Base-by-base conservation (phyloP, 345 rosid genomes). In the Cochlearia excelsa region DNA sequence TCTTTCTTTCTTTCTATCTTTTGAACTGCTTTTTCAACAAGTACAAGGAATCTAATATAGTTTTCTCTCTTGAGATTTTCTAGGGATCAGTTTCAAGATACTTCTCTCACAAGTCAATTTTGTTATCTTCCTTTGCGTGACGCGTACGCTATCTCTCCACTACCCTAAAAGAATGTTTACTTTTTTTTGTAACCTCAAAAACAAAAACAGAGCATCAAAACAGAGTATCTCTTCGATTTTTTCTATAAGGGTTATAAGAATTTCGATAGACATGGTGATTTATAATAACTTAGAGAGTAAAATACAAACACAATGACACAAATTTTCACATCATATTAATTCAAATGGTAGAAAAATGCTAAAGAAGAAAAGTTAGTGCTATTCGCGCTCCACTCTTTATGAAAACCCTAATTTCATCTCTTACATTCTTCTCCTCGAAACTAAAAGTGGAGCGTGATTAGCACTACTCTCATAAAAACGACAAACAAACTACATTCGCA, bases 381-480 rank as follows among this genome's bases (percentile, higher is more conserved):
- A 75, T 67, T 70, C 45, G 54, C 74, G 77, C 85, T 78, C 81
- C 90, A 75, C 76, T 47, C 74, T 41, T 26, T 57, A 54, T 9
- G 6, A 8, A 53, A 65, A 48, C 76, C 57, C 67, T 65, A 58
- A 42, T 65, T 52, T 46, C 64, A 52, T 54, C 51, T 60, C 55
- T 38, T 68, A 68, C 67, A 44, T 60, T 59, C 33, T 51, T 37
- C 63, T 44, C 5, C 9, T 33, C 9, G 70, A 51, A 9, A 48
- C 46, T 65, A 30, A 68, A 68, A 73, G 64, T 77, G 95, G 83
- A 82, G 88, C 83, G 74, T 79, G 69, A 67, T 74, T 81, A 86
- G 88, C 86, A 66, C 88, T 75, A 77, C 72, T 72, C 72, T 74
- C 59, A 49, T 55, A 23, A 51, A n/a, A n/a, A n/a, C n/a, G n/a